These are phyloP conservation scores for Jamesozyma jinghongensis DNA, from an alignment of 805 yeast genomes.

Conservation along the genomic window DNA sequence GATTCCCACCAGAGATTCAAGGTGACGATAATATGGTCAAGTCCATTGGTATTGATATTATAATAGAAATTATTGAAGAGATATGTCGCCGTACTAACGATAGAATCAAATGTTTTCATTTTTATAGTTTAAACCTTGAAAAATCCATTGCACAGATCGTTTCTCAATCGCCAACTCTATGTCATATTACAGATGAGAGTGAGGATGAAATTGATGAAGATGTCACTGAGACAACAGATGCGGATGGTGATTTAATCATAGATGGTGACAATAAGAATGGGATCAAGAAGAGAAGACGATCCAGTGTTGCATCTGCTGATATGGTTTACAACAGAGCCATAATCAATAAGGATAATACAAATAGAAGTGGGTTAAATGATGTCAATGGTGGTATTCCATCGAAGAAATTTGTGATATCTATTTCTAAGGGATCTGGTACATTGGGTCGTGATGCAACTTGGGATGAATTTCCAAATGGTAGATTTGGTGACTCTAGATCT, in stretches of 20 bases:
- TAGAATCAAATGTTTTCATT: constrained; percentile 75
- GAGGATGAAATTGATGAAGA: constrained; percentile 5
- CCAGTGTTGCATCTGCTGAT: constrained; percentile 21
- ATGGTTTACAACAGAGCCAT: constrained; percentile 35
- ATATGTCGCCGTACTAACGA: constrained; percentile 46
- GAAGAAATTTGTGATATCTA: constrained; percentile 57
- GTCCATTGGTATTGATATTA: constrained; percentile 67
- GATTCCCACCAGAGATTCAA: constrained; percentile 46
- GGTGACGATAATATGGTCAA: constrained; percentile 77
- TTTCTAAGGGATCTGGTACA: constrained; percentile 75
- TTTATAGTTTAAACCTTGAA: constrained; percentile 86
- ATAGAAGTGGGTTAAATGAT: constrained; percentile 8
- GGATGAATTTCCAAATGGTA: constrained; percentile 96
- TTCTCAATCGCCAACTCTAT: constrained; percentile 47
- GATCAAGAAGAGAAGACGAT: constrained; percentile 24
- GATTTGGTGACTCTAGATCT: constrained; percentile 90
- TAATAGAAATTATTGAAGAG: constrained; percentile 53
- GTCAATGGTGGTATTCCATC: constrained; percentile 26
- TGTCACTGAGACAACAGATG: constrained; percentile 11
- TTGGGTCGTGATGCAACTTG: constrained; percentile 86
- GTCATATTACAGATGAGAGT: constrained; percentile 37
- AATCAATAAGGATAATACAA: constrained; percentile 24
- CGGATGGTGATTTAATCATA: constrained; percentile 27
- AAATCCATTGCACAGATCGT: constrained; percentile 83
- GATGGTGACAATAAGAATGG: constrained; percentile 17